phyloP scores from a whole-genome alignment of 192 early-diverging fungal genomes.

The Coemansia sp. region DNA sequence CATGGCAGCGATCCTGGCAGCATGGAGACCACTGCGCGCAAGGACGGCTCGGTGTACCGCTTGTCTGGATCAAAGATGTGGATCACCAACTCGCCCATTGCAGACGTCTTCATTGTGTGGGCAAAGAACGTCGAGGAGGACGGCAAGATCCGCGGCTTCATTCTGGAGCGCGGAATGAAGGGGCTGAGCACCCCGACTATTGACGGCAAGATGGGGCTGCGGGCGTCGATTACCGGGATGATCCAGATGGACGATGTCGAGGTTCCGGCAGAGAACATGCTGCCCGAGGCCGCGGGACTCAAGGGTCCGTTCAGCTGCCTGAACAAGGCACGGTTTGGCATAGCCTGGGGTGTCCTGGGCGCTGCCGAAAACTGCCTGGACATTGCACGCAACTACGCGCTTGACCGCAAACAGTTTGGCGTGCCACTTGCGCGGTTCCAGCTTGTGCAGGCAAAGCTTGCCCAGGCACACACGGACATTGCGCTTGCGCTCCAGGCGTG shows the following conservation, averaged over 20 bases:
- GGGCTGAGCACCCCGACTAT: constrained; percentile 87
- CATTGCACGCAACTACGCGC: constrained; percentile 86
- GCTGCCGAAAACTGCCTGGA: constrained; percentile 90
- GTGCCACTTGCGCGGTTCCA: constrained; percentile 90
- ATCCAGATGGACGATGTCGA: constrained; percentile 98
- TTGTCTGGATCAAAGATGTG: constrained; percentile 94
- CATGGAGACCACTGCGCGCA: constrained; percentile 90
- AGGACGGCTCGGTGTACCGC: constrained; percentile 70
- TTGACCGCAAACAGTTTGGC: constrained; percentile 92
- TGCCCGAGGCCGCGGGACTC: constrained; percentile 87
- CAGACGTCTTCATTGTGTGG: constrained; percentile 96
- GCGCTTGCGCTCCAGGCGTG: constrained; percentile 84
- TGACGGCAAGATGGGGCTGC: constrained; percentile 92
- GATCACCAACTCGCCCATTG: constrained; percentile 99
- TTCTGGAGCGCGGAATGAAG: constrained; percentile 94
- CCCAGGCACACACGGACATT: constrained; percentile 92
- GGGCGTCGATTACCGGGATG: constrained; percentile 95
- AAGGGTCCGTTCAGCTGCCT: constrained; percentile 97
- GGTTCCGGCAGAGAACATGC: constrained; percentile 86
- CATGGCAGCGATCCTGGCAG: constrained; percentile 91
- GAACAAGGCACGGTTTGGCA: constrained; percentile 96
- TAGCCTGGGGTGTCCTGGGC: constrained; percentile 94
- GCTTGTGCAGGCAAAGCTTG: constrained; percentile 96
- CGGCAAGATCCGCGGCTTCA: constrained; percentile 88
- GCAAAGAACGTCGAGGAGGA: constrained; percentile 78